A percentile compares a stretch with the other conserved stretches of the same genome.
Evolutionary conservation across 2,329 filamentous ascomycete genomes (phyloP).

Genomic region (Lasiodiplodia theobromae): DNA sequence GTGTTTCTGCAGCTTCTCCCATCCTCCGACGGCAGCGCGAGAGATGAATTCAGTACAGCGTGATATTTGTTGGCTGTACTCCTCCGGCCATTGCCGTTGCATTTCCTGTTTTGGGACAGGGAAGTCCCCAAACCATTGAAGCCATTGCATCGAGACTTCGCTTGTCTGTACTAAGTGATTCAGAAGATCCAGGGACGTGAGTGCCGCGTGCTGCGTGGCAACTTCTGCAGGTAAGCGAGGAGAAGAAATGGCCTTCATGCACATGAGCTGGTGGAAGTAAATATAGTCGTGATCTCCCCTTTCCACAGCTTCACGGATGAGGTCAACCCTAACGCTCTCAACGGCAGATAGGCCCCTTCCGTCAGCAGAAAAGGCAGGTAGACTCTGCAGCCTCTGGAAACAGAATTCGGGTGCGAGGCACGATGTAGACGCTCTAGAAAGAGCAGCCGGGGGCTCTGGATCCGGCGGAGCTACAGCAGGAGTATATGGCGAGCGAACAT

Average conservation of each 20-base stretch:
- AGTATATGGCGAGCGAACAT: neutral
- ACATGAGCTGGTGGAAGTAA: constrained; percentile 27
- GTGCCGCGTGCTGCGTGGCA: neutral
- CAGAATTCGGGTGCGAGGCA: neutral
- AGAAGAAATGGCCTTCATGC: neutral
- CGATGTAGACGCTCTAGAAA: neutral
- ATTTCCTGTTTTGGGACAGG: constrained; percentile 47
- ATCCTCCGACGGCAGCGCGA: constrained; percentile 41
- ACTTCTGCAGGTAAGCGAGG: neutral
- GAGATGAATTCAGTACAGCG: constrained; percentile 49
- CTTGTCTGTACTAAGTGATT: constrained; percentile 5
- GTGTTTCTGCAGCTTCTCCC: constrained; percentile 27
- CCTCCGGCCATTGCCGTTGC: constrained; percentile 37
- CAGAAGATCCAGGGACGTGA: neutral
- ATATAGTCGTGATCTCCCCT: constrained; percentile 18
- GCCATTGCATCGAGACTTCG: neutral
- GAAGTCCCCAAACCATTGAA: constrained; percentile 52
- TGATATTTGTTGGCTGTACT: constrained; percentile 44
- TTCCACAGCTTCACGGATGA: constrained; percentile 7
- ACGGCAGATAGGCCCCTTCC: neutral
- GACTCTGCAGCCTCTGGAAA: neutral
- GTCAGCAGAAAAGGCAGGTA: neutral
- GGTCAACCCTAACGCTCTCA: constrained; percentile 2
- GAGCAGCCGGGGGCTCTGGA: neutral
- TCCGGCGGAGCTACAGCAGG: neutral